Evolutionary conservation across 2,329 filamentous ascomycete genomes (phyloP).

Genomic region (Helicocarpus griseus): DNA sequence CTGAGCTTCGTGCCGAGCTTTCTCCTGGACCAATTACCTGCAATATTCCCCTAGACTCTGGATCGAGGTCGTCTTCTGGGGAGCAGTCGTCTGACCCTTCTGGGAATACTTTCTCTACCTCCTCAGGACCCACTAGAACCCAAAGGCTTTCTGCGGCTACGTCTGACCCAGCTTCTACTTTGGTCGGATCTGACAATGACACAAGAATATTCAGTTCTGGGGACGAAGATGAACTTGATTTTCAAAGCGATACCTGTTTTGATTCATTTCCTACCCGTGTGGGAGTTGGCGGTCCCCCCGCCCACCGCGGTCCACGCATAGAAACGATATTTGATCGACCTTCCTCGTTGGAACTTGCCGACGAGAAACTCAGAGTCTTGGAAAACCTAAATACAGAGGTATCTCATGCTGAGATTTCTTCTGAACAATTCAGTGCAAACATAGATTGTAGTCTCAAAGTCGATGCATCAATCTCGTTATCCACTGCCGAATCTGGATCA

Average conservation of each 20-base stretch:
- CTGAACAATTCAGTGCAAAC: not conserved
- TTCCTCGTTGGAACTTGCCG: conserved; percentile 26
- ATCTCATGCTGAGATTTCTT: no score
- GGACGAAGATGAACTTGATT: conserved; percentile 53
- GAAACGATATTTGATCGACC: conserved; percentile 56
- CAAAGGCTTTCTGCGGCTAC: conserved; percentile 47
- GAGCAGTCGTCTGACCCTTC: not conserved
- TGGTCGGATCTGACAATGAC: conserved; percentile 53
- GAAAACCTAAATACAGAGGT: conserved; percentile 20
- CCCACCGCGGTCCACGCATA: conserved; percentile 47
- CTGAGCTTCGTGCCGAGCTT: conserved; percentile 11
- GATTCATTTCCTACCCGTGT: conserved; percentile 54
- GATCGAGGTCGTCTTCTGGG: not conserved
- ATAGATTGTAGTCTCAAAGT: not conserved
- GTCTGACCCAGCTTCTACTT: conserved; percentile 51
- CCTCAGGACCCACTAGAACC: conserved; percentile 11
- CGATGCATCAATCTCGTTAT: not conserved
- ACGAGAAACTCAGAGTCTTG: conserved; percentile 35
- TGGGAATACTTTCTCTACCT: not conserved
- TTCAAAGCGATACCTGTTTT: conserved; percentile 52
- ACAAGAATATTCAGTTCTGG: conserved; percentile 46
- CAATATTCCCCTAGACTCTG: not conserved
- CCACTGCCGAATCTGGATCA: not conserved
- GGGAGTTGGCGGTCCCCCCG: conserved; percentile 44
- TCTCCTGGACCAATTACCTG: not conserved